phyloP scores from a whole-genome alignment of 345 rosid genomes.

The Brassica incana region DNA sequence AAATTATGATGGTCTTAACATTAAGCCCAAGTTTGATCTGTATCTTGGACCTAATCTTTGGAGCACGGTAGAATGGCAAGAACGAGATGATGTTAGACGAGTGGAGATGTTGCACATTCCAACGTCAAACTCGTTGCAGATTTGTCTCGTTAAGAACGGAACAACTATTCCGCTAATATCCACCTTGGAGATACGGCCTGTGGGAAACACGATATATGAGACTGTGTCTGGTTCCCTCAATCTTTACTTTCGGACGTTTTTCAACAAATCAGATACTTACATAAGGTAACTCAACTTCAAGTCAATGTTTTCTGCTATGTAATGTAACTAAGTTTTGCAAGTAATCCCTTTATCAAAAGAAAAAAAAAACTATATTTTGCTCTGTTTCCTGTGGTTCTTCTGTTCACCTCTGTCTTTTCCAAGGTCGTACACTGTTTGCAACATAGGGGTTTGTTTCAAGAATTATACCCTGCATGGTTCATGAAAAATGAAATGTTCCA shows the following conservation, averaged over 20 bases:
- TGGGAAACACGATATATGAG: slow-evolving; percentile 4
- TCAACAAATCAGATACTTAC: not conserved
- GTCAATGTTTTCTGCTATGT: too few species aligned
- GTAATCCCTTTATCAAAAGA: too few species aligned
- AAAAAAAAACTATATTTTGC: too few species aligned
- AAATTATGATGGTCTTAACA: slow-evolving; percentile 41
- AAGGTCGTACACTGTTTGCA: not conserved
- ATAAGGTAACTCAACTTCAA: not conserved
- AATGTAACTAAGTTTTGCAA: too few species aligned
- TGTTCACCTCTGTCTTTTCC: not conserved
- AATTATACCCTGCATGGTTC: not conserved
- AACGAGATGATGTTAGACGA: not conserved
- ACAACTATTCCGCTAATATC: slow-evolving; percentile 46
- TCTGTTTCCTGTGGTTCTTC: not conserved
- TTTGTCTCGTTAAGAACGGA: slow-evolving; percentile 51
- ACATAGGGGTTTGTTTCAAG: not conserved
- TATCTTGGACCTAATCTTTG: slow-evolving; percentile 50
- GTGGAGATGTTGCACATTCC: slow-evolving; percentile 44
- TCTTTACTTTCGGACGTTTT: not conserved
- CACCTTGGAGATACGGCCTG: slow-evolving; percentile 44
- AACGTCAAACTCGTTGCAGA: slow-evolving; percentile 27
- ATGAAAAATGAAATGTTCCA: not conserved
- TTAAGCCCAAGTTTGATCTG: slow-evolving; percentile 37
- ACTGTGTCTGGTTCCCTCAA: slow-evolving; percentile 24
- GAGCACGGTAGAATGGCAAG: slow-evolving; percentile 17